phyloP scores from a whole-genome alignment of 139 green algal species.

The Picochlorum sp. region DNA sequence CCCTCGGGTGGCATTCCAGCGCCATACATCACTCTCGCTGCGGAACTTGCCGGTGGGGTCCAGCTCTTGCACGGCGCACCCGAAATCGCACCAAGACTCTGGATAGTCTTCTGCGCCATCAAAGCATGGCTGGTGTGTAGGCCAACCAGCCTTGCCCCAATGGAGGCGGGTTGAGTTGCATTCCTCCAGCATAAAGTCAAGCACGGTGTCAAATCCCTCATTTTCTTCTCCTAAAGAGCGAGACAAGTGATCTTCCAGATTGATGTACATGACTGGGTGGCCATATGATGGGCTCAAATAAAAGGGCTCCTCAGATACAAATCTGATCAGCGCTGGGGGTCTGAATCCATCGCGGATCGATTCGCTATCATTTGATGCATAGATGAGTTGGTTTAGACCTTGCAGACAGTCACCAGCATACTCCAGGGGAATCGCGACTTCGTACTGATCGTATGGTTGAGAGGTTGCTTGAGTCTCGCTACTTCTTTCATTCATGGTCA shows the following conservation, averaged over 20 bases:
- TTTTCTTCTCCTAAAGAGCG: conserved; percentile 29
- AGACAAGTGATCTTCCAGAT: conserved; percentile 61
- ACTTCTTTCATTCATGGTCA: conserved; percentile 17
- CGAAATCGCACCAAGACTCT: conserved; percentile 74
- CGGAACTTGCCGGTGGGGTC: conserved; percentile 68
- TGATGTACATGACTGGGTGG: conserved; percentile 62
- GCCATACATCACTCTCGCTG: conserved; percentile 40
- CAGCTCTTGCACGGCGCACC: conserved; percentile 56
- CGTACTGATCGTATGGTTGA: conserved; percentile 57
- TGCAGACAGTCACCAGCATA: conserved; percentile 44
- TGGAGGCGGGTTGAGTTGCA: conserved; percentile 65
- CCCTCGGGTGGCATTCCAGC: conserved; percentile 35
- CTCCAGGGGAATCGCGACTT: conserved; percentile 47
- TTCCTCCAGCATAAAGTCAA: conserved; percentile 28
- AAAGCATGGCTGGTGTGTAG: conserved; percentile 42
- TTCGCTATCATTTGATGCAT: conserved; percentile 7
- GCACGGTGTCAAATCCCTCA: conserved; percentile 15
- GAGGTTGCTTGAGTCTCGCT: conserved; percentile 12
- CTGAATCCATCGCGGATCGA: conserved; percentile 36
- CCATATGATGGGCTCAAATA: conserved; percentile 47
- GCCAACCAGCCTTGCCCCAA: conserved; percentile 66
- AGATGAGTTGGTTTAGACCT: conserved; percentile 26
- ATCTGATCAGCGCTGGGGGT: conserved; percentile 34
- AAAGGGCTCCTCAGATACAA: conserved; percentile 42
- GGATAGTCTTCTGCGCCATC: conserved; percentile 40